Evolutionary conservation across 352 stramenopile species (phyloP).

Genomic region (Phytophthora cactorum): DNA sequence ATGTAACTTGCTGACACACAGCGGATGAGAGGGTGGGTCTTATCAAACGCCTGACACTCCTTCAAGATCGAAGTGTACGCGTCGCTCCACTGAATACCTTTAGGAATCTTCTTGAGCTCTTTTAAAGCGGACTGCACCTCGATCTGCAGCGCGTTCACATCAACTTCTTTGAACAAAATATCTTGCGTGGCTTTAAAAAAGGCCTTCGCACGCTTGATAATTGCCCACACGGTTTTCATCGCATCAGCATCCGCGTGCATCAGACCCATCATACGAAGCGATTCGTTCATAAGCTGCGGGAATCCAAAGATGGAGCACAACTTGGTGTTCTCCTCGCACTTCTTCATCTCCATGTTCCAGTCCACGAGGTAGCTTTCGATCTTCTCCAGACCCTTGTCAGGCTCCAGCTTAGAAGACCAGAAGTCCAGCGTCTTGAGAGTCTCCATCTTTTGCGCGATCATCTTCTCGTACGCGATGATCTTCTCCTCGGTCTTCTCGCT

Average conservation of each 20-base stretch:
- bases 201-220: constrained; percentile 77
- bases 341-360: constrained; percentile 91
- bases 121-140: constrained; percentile 95
- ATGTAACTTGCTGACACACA: constrained; percentile 89
- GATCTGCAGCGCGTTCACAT: constrained; percentile 95
- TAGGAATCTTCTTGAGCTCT: constrained; percentile 92
- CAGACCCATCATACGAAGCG: constrained; percentile 84
- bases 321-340: constrained; percentile 92
- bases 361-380: constrained; percentile 84
- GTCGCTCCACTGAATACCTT: constrained; percentile 93
- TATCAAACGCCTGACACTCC: constrained; percentile 86
- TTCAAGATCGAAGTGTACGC: constrained; percentile 89
- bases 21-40: constrained; percentile 82
- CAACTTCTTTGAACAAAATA: constrained; percentile 92
- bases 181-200: constrained; percentile 76
- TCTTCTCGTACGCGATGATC: constrained; percentile 93
- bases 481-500: constrained; percentile 94
- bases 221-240: constrained; percentile 81
- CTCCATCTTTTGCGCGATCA: constrained; percentile 85
- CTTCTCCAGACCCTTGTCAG: constrained; percentile 83
- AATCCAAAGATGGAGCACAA: constrained; percentile 95
- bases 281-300: constrained; percentile 93
- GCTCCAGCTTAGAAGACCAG: constrained; percentile 81
- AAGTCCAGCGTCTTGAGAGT: constrained; percentile 85
- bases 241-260: constrained; percentile 86